Evolutionary conservation across 768 basidiomycete genomes (phyloP).

Genomic region (Boletus speciosus): DNA sequence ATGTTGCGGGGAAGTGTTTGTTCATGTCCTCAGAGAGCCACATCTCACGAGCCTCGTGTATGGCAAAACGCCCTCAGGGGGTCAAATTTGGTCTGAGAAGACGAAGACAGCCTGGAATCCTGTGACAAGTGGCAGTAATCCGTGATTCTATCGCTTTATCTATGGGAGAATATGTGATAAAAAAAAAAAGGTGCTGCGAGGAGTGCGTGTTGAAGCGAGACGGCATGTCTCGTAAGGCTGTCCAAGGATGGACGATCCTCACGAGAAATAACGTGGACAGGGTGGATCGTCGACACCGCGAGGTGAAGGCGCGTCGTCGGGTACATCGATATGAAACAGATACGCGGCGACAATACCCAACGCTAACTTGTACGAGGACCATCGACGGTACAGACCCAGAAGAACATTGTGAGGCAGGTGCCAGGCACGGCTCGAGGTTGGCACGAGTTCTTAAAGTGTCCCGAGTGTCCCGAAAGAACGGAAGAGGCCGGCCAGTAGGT

Average conservation of each 20-base stretch:
- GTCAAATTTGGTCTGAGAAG: slow-evolving; percentile 4
- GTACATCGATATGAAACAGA: background rate
- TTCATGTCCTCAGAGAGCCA: background rate
- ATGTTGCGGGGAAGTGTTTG: slow-evolving; percentile 28
- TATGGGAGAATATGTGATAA: slow-evolving; percentile 12
- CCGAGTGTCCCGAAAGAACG: background rate
- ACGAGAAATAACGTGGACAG: slow-evolving; percentile 2
- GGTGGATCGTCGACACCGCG: slow-evolving; percentile 14
- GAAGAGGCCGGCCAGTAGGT: background rate
- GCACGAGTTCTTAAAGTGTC: background rate
- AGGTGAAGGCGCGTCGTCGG: slow-evolving; percentile 1
- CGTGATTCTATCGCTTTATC: slow-evolving; percentile 19
- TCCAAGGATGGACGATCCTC: slow-evolving; percentile 6
- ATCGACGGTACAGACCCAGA: no score
- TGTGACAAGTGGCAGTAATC: slow-evolving; percentile 4
- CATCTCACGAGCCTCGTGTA: slow-evolving; percentile 20
- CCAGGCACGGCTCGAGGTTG: slow-evolving; percentile 10
- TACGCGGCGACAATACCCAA: background rate
- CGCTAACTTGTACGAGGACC: background rate
- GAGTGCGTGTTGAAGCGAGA: background rate
- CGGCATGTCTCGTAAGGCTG: slow-evolving; percentile 12
- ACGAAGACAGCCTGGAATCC: background rate
- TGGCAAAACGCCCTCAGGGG: slow-evolving; percentile 11
- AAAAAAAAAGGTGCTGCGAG: slow-evolving; percentile 1
- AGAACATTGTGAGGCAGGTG: slow-evolving; percentile 5